Conservation (phyloP, 345 rosid genomes). For the Euphorbia lathyris region DNA sequence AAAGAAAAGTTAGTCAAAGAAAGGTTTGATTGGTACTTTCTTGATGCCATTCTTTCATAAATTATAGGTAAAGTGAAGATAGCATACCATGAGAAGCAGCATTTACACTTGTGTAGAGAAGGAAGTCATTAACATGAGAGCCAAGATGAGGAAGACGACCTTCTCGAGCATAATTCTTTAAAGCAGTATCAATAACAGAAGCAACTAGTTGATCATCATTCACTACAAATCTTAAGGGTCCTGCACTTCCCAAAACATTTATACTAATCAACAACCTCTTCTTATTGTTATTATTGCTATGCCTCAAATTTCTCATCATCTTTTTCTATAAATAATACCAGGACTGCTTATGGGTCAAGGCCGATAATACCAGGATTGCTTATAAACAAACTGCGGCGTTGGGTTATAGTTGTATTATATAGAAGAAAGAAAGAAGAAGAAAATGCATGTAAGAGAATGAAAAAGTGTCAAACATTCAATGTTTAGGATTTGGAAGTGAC, state of each 20-base stretch:
- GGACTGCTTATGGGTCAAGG: no score
- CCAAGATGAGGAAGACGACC: slow-evolving; percentile 27
- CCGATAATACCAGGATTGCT: no score
- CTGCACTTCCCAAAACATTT: slow-evolving; percentile 23
- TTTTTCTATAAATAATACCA: no score
- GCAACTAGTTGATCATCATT: slow-evolving; percentile 19
- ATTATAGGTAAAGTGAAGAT: not conserved
- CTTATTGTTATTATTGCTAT: not conserved
- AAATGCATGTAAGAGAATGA: no score
- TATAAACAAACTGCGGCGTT: no score
- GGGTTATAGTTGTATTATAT: no score
- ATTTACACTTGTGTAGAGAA: slow-evolving; percentile 18
- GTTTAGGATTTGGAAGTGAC: no score
- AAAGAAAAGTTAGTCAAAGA: not conserved
- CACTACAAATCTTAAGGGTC: slow-evolving; percentile 19
- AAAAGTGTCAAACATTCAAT: no score
- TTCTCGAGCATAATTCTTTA: slow-evolving; percentile 16
- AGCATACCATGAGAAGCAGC: slow-evolving; percentile 13
- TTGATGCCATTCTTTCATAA: not conserved
- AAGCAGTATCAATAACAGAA: slow-evolving; percentile 10
- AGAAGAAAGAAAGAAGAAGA: no score
- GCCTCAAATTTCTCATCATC: not conserved
- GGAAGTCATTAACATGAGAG: slow-evolving; percentile 14
- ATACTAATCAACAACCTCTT: slow-evolving; percentile 15
- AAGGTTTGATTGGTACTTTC: not conserved